A percentile compares a stretch with the other conserved stretches of the same genome.
Evolutionary conservation across 257 asterid species (phyloP).

Genomic region (Hygrophila difformis): DNA sequence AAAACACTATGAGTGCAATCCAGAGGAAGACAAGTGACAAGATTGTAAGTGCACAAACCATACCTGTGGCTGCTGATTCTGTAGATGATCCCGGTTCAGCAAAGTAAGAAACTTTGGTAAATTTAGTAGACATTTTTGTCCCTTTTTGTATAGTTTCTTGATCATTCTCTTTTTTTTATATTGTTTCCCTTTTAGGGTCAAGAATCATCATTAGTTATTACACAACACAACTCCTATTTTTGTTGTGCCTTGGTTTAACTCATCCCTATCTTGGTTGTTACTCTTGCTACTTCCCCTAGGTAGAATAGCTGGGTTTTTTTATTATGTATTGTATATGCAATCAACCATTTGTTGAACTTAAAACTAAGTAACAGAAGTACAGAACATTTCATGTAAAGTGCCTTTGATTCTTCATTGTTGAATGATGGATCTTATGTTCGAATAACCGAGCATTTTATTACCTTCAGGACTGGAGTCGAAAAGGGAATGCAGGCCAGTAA

Average conservation of each 20-base stretch:
- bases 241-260: too few species aligned
- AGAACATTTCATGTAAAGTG: neutral
- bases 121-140: neutral
- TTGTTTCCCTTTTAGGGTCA: too few species aligned
- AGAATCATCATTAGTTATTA: too few species aligned
- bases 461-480: conserved; percentile 39
- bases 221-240: too few species aligned
- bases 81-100: conserved; percentile 26
- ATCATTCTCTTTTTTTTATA: too few species aligned
- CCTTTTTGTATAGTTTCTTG: neutral
- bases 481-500: conserved; percentile 51
- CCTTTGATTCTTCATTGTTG: neutral
- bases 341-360: too few species aligned
- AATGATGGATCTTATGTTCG: neutral
- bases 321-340: too few species aligned
- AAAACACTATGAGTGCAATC: conserved; percentile 22
- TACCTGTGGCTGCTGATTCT: conserved; percentile 31
- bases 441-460: neutral
- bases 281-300: too few species aligned
- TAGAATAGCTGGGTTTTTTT: too few species aligned
- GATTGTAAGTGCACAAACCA: conserved; percentile 15
- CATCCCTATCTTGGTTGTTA: too few species aligned
- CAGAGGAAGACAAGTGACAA: conserved; percentile 37
- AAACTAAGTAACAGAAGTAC: neutral
- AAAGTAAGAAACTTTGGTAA: conserved; percentile 24